A percentile compares a stretch with the other conserved stretches of the same genome.
Evolutionary conservation across 768 basidiomycete genomes (phyloP).

Genomic region (Pholiota microspora): DNA sequence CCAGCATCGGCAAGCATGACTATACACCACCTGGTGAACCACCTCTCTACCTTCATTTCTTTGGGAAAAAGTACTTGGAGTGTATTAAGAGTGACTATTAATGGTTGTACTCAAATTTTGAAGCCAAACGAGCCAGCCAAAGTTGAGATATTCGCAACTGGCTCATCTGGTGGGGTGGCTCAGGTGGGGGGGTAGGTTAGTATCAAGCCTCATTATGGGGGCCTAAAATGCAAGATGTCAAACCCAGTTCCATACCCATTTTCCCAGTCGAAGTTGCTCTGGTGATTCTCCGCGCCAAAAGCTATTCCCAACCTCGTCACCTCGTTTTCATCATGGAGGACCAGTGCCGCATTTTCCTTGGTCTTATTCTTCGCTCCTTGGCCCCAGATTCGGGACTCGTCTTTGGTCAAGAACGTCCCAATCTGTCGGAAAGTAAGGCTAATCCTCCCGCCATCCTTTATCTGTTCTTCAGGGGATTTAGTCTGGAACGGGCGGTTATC

Average conservation of each 20-base stretch:
- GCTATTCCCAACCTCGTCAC: conserved; percentile 50
- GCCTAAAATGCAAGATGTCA: conserved; percentile 61
- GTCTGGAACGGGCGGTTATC: conserved; percentile 61
- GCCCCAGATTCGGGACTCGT: conserved; percentile 56
- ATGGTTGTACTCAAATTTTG: too few species aligned
- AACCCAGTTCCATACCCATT: conserved; percentile 62
- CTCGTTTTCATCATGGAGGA: conserved; percentile 51
- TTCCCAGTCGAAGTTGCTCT: conserved; percentile 71
- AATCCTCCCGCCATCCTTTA: conserved; percentile 62
- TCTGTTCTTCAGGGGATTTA: conserved; percentile 57
- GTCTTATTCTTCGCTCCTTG: conserved; percentile 72
- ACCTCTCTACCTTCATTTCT: too few species aligned
- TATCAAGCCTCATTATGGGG: too few species aligned
- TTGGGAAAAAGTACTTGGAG: too few species aligned
- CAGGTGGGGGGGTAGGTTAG: too few species aligned
- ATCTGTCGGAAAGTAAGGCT: conserved; percentile 80
- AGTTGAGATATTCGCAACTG: too few species aligned
- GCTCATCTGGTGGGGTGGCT: too few species aligned
- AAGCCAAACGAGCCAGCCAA: too few species aligned
- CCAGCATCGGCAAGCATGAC: too few species aligned
- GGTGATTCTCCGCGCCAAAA: conserved; percentile 75
- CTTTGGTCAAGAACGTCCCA: conserved; percentile 60
- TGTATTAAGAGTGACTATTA: too few species aligned
- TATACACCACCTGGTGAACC: too few species aligned
- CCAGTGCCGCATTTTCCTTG: conserved; percentile 47